Evolutionary conservation across 345 rosid species (phyloP).

Genomic region (Bretschneidera sinensis): DNA sequence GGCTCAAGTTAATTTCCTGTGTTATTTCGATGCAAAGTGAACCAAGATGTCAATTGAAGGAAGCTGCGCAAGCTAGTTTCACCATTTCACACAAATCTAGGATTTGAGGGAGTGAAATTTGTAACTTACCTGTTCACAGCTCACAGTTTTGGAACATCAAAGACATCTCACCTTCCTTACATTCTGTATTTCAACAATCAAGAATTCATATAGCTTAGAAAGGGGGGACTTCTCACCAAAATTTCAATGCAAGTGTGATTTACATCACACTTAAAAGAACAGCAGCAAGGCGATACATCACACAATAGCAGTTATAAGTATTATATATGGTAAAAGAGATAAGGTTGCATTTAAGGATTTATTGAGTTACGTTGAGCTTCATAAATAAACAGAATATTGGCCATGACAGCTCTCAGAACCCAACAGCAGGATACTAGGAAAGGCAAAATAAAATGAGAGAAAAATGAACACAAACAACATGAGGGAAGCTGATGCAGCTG

Average conservation of each 20-base stretch:
- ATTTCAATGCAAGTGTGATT: not conserved
- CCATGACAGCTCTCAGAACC: slow-evolving; percentile 16
- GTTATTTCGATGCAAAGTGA: slow-evolving; percentile 7
- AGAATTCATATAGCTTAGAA: slow-evolving; percentile 28
- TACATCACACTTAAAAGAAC: not conserved
- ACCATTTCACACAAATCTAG: slow-evolving; percentile 1
- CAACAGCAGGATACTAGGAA: slow-evolving; percentile 9
- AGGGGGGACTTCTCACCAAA: not conserved
- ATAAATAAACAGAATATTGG: not conserved
- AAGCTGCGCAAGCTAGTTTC: slow-evolving; percentile 9
- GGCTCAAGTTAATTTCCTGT: slow-evolving; percentile 8
- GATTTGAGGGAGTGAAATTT: slow-evolving; percentile 18
- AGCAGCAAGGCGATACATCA: slow-evolving; percentile 1
- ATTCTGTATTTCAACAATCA: slow-evolving; percentile 39
- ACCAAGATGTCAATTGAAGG: slow-evolving; percentile 14
- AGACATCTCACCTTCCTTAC: slow-evolving; percentile 33
- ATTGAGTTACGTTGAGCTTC: slow-evolving; percentile 1
- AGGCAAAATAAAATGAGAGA: not conserved
- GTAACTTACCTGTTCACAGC: slow-evolving; percentile 26
- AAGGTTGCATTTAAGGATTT: not conserved
- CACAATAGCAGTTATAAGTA: not conserved
- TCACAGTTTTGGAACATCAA: slow-evolving; percentile 27
- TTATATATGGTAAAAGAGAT: not conserved
- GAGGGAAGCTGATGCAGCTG: slow-evolving; percentile 33
- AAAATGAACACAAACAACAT: slow-evolving; percentile 19